Percentiles rank a stretch among this genome's conserved stretches.
These are phyloP conservation scores for Trichoderma harzianum DNA, from an alignment of 2,329 filamentous ascomycete genomes.

Conservation along the genomic window DNA sequence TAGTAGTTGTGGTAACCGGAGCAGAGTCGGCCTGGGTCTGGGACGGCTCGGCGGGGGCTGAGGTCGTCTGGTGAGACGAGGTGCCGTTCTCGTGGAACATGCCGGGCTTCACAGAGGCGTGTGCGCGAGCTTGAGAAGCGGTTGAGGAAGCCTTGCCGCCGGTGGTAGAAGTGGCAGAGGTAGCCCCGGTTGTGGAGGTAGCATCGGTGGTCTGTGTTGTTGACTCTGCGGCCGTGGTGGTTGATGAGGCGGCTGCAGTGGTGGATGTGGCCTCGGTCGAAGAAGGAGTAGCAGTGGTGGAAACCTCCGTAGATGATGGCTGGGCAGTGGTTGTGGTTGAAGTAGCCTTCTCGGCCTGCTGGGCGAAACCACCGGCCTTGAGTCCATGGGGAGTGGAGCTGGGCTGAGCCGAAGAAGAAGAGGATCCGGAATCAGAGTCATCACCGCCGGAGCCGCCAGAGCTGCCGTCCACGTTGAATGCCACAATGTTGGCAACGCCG, in stretches of 20 bases:
- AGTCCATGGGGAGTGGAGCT: slow-evolving; percentile 6
- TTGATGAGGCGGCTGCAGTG: slow-evolving; percentile 19
- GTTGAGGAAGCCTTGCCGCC: slow-evolving; percentile 23
- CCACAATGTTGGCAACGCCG: slow-evolving; percentile 62
- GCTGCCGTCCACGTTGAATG: slow-evolving; percentile 47
- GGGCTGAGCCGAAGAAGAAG: neutral
- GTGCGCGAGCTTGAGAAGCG: slow-evolving; percentile 34
- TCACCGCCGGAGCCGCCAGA: slow-evolving; percentile 25
- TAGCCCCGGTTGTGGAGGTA: neutral
- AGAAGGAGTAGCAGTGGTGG: slow-evolving; percentile 22
- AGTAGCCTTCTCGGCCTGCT: slow-evolving; percentile 8
- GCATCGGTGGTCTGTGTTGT: neutral
- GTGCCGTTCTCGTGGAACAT: slow-evolving; percentile 55
- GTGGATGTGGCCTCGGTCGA: slow-evolving; percentile 19
- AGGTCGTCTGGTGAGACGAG: slow-evolving; percentile 16
- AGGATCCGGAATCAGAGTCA: slow-evolving; percentile 10
- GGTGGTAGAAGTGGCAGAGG: slow-evolving; percentile 14
- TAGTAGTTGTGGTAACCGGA: slow-evolving; percentile 33
- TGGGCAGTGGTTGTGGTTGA: slow-evolving; percentile 5
- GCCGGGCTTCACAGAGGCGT: slow-evolving; percentile 38
- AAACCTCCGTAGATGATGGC: slow-evolving; percentile 13
- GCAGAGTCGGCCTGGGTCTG: slow-evolving; percentile 28
- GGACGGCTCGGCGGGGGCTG: slow-evolving; percentile 20
- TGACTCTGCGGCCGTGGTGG: slow-evolving; percentile 19
- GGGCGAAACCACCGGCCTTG: slow-evolving; percentile 19